Evolutionary conservation across 1,284 basidiomycete species (phyloP).

Genomic region (Ceratobasidium sp.): DNA sequence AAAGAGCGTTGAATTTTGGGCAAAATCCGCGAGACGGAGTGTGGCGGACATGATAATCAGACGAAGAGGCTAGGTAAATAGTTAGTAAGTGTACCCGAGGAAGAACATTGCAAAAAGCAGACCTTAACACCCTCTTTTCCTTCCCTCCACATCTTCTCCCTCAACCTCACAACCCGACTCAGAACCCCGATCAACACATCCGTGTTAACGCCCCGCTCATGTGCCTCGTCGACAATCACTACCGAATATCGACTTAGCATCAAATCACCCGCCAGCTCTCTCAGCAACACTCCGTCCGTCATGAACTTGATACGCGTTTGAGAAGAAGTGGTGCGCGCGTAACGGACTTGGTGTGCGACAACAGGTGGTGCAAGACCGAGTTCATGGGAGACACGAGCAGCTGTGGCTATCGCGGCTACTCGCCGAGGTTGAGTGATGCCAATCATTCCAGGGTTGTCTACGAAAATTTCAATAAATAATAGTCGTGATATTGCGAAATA

Average conservation of each 20-base stretch:
- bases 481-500: not conserved
- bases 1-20: slow-evolving; percentile 89
- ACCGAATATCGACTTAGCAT: slow-evolving; percentile 92
- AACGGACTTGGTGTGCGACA: slow-evolving; percentile 97
- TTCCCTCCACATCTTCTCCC: slow-evolving; percentile 90
- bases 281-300: slow-evolving; percentile 97
- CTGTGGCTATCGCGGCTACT: slow-evolving; percentile 97
- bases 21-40: slow-evolving; percentile 93
- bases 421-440: slow-evolving; percentile 97
- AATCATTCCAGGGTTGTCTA: slow-evolving; percentile 98
- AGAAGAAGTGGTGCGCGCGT: slow-evolving; percentile 92
- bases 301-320: slow-evolving; percentile 98
- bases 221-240: slow-evolving; percentile 97
- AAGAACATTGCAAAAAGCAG: slow-evolving; percentile 32
- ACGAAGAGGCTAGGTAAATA: slow-evolving; percentile 77
- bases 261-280: slow-evolving; percentile 94
- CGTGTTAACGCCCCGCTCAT: slow-evolving; percentile 98
- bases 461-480: not conserved
- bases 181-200: slow-evolving; percentile 97
- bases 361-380: slow-evolving; percentile 82
- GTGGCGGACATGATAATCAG: slow-evolving; percentile 99
- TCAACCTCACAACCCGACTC: slow-evolving; percentile 89
- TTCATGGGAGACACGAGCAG: slow-evolving; percentile 91
- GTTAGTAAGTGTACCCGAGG: no score
- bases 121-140: slow-evolving; percentile 77